Base-by-base conservation (phyloP, 495 filamentous ascomycete genomes). In the Penicillium samsonianum region DNA sequence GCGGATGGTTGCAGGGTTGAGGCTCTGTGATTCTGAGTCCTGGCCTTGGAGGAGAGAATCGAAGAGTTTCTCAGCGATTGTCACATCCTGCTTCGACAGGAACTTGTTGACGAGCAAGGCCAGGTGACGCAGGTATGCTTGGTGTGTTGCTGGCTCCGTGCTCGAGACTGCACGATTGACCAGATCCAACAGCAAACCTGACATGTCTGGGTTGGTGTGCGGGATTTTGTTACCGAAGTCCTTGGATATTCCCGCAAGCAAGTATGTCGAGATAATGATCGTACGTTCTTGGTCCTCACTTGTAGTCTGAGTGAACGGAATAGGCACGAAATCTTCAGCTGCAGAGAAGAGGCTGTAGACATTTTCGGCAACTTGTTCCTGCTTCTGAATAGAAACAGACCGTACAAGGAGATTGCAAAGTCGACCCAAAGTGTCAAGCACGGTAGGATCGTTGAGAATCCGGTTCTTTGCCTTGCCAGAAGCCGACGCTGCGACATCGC, bases 91-190 rank as follows among this genome's bases (percentile, higher is more conserved):
- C 40, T 81, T 77, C n/a, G 79, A 68, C 17, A 84, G 64, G 69
- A 80, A 88, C 71, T 90, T 90, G 67, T 90, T 90, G 31, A 81
- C 72, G 17, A 89, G 59, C n/a, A 90, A 69, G 22, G 82, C 80
- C 23, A 89, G 66, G 49, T 88, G 82, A 26, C 81, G 77, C n/a
- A 88, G 75, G 49, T 83, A 73, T 8, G 82, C 75, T 33, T 79
- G 69, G 30, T 81, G 76, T 28, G 76, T 71, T n/a, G 73, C 65
- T 33, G 78, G 66, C 22, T 77, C 68, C 23, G 62, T 38, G 46
- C 48, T 61, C 3, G 43, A 59, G 3, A 75, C 48, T 12, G 73
- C 73, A 14, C 76, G 72, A 17, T 67, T 54, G 23, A 77, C 68
- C 9, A 82, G 55, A 33, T 80, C 75, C 12, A 69, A 64, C 30